Percentiles rank a stretch among this genome's conserved stretches.
These are phyloP conservation scores for Thermoascus crustaceus DNA, from an alignment of 2,329 filamentous ascomycete genomes.

Conservation along the genomic window DNA sequence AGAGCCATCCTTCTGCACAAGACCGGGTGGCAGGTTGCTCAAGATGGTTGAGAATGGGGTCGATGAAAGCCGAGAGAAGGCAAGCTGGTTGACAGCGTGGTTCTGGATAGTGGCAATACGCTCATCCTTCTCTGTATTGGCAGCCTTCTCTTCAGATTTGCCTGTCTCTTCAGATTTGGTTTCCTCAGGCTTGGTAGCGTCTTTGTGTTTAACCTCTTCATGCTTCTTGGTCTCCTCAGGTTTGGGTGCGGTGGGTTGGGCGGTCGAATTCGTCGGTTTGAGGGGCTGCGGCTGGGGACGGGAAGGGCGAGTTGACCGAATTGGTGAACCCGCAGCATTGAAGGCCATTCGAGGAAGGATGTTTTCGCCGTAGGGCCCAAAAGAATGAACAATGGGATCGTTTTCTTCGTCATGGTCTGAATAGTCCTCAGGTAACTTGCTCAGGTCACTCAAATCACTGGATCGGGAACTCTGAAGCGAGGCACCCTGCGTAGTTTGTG, in stretches of 20 bases:
- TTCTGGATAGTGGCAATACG: slow-evolving; percentile 45
- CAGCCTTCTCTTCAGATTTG: too few relatives aligned
- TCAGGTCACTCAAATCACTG: slow-evolving; percentile 26
- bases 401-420: slow-evolving; percentile 87
- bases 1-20: slow-evolving; percentile 43
- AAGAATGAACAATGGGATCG: slow-evolving; percentile 84
- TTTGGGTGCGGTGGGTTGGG: slow-evolving; percentile 16
- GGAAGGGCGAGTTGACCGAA: slow-evolving; percentile 30
- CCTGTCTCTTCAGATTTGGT: slow-evolving; percentile 6
- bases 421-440: slow-evolving; percentile 49
- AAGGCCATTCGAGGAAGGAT: slow-evolving; percentile 76
- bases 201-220: slow-evolving; percentile 12
- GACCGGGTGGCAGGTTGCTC: slow-evolving; percentile 66
- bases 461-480: slow-evolving; percentile 27
- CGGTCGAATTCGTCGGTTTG: slow-evolving; percentile 23
- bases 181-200: slow-evolving; percentile 17
- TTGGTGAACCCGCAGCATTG: slow-evolving; percentile 57
- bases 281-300: slow-evolving; percentile 26
- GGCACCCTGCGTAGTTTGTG: slow-evolving; percentile 26
- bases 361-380: slow-evolving; percentile 81
- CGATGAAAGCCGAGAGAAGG: slow-evolving; percentile 85
- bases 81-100: slow-evolving; percentile 90
- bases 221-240: slow-evolving; percentile 13
- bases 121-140: slow-evolving; percentile 6
- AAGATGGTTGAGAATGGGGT: slow-evolving; percentile 85